Evolutionary conservation across 768 basidiomycete species (phyloP).

Genomic region (Auricularia heimuer): DNA sequence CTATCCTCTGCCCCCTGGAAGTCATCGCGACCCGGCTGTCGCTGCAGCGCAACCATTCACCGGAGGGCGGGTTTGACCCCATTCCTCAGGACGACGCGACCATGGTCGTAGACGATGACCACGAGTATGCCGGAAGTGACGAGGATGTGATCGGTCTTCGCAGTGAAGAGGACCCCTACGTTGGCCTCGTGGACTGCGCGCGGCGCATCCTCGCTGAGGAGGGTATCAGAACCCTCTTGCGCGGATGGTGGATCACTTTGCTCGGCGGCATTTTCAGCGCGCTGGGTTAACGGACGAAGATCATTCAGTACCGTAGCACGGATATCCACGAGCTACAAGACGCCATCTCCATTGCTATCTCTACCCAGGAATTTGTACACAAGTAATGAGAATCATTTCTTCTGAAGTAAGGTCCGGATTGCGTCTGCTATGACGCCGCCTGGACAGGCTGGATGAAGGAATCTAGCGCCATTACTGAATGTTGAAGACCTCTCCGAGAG

Average conservation of each 20-base stretch:
- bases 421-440: too few species aligned
- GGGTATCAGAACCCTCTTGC: slow-evolving; percentile 61
- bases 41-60: slow-evolving; percentile 70
- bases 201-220: slow-evolving; percentile 74
- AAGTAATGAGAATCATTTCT: too few species aligned
- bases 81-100: slow-evolving; percentile 51
- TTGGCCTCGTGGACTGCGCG: slow-evolving; percentile 62
- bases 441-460: background rate
- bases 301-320: background rate
- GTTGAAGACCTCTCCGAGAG: too few species aligned
- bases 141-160: slow-evolving; percentile 86
- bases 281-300: background rate
- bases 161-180: slow-evolving; percentile 70
- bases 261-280: slow-evolving; percentile 9
- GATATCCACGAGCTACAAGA: too few species aligned
- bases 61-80: slow-evolving; percentile 63
- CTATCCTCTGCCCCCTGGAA: slow-evolving; percentile 63
- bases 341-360: too few species aligned
- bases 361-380: too few species aligned
- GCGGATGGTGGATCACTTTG: slow-evolving; percentile 68
- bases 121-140: slow-evolving; percentile 56
- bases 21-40: slow-evolving; percentile 71
- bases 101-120: slow-evolving; percentile 33
- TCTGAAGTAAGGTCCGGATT: too few species aligned
- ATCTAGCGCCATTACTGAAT: background rate